Evolutionary conservation across 148 eudicot species (phyloP).

Genomic region (Cornus kousa): DNA sequence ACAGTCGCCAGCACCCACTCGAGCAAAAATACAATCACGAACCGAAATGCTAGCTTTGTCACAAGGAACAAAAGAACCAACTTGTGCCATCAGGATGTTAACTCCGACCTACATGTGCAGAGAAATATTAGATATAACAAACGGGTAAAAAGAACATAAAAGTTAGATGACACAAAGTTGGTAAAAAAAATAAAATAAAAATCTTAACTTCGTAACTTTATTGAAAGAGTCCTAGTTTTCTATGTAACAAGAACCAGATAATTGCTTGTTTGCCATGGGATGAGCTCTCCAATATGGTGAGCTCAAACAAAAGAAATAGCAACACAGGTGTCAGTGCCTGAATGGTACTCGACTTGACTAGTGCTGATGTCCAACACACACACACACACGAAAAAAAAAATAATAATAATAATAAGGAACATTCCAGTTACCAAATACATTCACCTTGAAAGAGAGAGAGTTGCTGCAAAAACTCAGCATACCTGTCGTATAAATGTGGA

Average conservation of each 20-base stretch:
- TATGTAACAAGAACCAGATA: not conserved
- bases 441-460: not conserved
- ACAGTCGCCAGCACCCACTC: constrained; percentile 99
- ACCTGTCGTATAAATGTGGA: constrained; percentile 98
- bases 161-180: not conserved
- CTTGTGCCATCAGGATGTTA: constrained; percentile 94
- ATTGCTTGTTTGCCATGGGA: not conserved
- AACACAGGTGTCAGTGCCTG: not conserved
- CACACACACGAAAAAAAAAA: too few species aligned
- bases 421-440: not conserved
- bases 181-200: not conserved
- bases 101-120: constrained; percentile 77
- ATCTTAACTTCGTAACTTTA: not conserved
- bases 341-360: not conserved
- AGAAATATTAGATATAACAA: not conserved
- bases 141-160: not conserved
- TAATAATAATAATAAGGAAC: not conserved
- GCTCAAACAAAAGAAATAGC: not conserved
- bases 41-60: constrained; percentile 84
- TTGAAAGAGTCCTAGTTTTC: not conserved
- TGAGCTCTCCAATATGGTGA: not conserved
- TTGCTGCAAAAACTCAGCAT: not conserved
- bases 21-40: constrained; percentile 99
- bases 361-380: not conserved
- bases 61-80: constrained; percentile 95